Conservation (phyloP, 2,329 filamentous ascomycete species). For the Calonectria pseudoturangicola region DNA sequence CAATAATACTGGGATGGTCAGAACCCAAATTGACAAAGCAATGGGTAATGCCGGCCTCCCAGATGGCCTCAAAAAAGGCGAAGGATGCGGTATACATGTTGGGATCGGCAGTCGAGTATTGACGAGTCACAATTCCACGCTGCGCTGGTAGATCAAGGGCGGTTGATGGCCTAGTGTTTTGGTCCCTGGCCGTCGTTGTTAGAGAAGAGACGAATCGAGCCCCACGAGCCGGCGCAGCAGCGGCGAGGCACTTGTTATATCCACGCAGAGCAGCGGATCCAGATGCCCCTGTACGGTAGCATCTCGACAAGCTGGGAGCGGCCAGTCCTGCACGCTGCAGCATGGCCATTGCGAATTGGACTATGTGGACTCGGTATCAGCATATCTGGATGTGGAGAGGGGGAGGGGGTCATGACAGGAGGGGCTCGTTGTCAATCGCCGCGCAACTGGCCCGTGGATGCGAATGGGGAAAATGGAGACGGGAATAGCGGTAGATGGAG, state of each 20-base stretch:
- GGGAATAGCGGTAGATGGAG: constrained; percentile 22
- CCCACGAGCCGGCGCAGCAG: constrained; percentile 30
- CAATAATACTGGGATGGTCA: constrained; percentile 85
- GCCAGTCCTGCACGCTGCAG: constrained; percentile 53
- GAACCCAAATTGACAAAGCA: constrained; percentile 81
- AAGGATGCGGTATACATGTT: constrained; percentile 83
- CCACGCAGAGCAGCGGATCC: constrained; percentile 41
- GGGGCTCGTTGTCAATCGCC: neutral
- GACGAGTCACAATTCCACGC: constrained; percentile 41
- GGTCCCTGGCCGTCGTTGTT: constrained; percentile 35
- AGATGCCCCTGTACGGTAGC: constrained; percentile 41
- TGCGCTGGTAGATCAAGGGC: constrained; percentile 40
- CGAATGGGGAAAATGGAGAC: constrained; percentile 26
- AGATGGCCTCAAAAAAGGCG: constrained; percentile 88
- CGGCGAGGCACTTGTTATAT: constrained; percentile 46
- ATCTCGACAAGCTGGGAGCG: constrained; percentile 50
- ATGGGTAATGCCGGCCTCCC: constrained; percentile 79
- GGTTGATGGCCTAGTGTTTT: constrained; percentile 24
- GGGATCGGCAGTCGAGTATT: constrained; percentile 53
- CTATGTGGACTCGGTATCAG: constrained; percentile 42
- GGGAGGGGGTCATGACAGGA: constrained; percentile 22
- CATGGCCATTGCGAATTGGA: constrained; percentile 49
- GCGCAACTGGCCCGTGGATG: constrained; percentile 15
- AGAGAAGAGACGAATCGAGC: constrained; percentile 37
- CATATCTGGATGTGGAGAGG: constrained; percentile 11